Conservation (phyloP, 116 monocot species). For the Phalaenopsis hybrid region DNA sequence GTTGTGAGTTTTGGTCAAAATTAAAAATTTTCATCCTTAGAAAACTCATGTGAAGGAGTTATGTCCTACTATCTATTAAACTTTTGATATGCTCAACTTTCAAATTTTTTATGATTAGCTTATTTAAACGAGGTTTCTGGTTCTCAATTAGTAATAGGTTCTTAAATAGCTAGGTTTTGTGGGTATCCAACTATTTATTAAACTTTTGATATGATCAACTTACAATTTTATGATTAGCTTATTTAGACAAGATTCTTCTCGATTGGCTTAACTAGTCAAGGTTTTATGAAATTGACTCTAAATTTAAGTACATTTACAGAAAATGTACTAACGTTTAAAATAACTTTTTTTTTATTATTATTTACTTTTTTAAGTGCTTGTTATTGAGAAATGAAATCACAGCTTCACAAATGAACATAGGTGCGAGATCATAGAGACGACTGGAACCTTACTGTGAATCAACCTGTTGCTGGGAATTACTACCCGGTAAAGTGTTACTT, state of each 20-base stretch:
- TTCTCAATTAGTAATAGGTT: neutral
- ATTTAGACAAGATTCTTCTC: neutral
- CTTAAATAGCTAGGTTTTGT: neutral
- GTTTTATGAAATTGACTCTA: no score
- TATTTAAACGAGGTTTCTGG: neutral
- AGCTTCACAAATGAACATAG: constrained; percentile 16
- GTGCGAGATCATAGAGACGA: constrained; percentile 62
- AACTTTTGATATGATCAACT: neutral
- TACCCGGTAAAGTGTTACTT: constrained; percentile 56
- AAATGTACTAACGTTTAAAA: no score
- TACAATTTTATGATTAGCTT: neutral
- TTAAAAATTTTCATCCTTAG: no score
- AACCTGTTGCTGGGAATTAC: constrained; percentile 80
- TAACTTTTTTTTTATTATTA: no score
- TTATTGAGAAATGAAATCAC: neutral
- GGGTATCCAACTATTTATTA: neutral
- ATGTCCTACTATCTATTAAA: neutral
- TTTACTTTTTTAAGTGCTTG: no score
- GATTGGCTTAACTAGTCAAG: no score
- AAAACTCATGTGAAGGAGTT: neutral
- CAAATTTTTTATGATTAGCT: neutral
- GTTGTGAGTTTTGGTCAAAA: no score
- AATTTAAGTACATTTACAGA: no score
- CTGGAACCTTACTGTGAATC: constrained; percentile 70
- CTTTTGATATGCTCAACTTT: neutral